These are phyloP conservation scores for Rosa hybrid DNA, from an alignment of 331 rosid genomes.

Conservation along the genomic window DNA sequence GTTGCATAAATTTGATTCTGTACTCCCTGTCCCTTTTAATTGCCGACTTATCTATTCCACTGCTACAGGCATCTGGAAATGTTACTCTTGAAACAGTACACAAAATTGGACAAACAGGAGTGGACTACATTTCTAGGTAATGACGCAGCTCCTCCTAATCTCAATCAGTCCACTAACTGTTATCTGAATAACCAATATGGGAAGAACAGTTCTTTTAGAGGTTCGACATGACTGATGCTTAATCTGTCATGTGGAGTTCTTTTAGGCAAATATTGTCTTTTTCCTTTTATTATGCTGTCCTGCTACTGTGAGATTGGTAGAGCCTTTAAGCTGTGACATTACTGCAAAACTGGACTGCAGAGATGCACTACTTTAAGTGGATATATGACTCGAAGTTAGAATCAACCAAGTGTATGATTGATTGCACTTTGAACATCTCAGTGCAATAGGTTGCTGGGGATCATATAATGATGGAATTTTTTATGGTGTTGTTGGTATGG, in stretches of 20 bases:
- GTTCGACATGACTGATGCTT: conserved; percentile 3
- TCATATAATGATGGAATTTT: neutral
- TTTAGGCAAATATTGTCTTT: neutral
- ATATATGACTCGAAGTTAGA: neutral
- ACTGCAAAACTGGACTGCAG: neutral
- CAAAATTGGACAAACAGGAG: conserved; percentile 85
- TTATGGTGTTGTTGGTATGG: neutral
- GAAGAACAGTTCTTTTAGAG: neutral
- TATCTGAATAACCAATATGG: neutral
- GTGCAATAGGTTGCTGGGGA: neutral
- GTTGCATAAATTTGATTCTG: neutral
- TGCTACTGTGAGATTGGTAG: neutral
- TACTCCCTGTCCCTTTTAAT: neutral
- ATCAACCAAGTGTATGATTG: neutral
- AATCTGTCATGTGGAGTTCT: neutral
- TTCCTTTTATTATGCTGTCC: conserved; percentile 14
- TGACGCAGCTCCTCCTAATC: conserved; percentile 22
- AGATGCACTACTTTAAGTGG: neutral
- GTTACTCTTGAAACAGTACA: conserved; percentile 72
- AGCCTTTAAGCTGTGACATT: conserved; percentile 1
- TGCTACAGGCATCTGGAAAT: conserved; percentile 84
- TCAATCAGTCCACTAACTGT: neutral
- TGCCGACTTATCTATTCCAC: conserved; percentile 24
- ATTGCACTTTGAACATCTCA: neutral
- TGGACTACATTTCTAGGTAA: conserved; percentile 90